phyloP scores from a whole-genome alignment of 176 grass and related monocot genomes.

The Saccharum officinarum region DNA sequence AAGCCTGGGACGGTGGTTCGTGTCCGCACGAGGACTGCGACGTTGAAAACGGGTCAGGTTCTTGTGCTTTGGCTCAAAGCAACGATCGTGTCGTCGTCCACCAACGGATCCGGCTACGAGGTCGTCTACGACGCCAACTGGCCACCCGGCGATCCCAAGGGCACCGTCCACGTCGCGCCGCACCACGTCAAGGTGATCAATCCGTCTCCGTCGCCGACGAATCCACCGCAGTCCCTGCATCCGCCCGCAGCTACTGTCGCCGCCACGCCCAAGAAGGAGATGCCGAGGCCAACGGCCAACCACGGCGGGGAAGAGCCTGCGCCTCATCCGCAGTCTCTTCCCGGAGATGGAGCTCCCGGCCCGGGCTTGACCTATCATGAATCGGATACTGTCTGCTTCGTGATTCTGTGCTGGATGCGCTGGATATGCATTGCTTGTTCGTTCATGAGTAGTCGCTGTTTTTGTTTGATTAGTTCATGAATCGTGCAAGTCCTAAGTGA shows the following conservation, averaged over 20 bases:
- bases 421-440: no score
- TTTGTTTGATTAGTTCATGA: no score
- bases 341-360: not conserved
- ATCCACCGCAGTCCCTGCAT: not conserved
- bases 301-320: not conserved
- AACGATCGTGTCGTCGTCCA: not conserved
- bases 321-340: not conserved
- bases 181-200: not conserved
- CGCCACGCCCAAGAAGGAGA: not conserved
- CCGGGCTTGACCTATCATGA: no score
- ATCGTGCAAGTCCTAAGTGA: no score
- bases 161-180: not conserved
- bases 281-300: not conserved
- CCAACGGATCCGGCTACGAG: not conserved
- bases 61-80: conserved; percentile 1
- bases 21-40: not conserved
- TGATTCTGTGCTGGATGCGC: no score
- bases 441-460: no score
- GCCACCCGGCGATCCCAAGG: not conserved
- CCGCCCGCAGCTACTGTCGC: not conserved
- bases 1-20: no score
- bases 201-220: not conserved
- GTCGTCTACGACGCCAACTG: not conserved
- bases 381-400: no score
- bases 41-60: not conserved